These are phyloP conservation scores for Meredithiella fracta DNA, from an alignment of 2,329 filamentous ascomycete genomes.

Conservation along the genomic window DNA sequence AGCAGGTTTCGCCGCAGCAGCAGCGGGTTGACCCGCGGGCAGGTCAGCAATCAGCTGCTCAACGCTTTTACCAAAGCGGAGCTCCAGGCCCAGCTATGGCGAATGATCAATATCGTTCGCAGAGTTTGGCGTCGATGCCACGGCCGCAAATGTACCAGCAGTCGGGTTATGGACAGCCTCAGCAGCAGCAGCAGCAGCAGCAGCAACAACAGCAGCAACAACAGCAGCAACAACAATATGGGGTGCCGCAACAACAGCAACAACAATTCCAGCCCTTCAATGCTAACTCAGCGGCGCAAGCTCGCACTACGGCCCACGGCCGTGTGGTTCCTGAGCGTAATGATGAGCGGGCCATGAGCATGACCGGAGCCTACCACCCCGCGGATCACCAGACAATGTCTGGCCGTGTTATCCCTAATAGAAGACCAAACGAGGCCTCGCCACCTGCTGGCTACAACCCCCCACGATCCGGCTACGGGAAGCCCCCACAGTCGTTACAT, in stretches of 20 bases:
- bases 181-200: constrained; percentile 4
- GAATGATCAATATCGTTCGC: constrained; percentile 75
- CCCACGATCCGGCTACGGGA: constrained; percentile 22
- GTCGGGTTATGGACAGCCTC: constrained; percentile 46
- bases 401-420: constrained; percentile 74
- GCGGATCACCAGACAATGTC: constrained; percentile 87
- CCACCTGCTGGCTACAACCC: constrained; percentile 11
- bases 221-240: constrained; percentile 28
- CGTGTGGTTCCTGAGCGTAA: constrained; percentile 80
- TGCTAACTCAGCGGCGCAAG: constrained; percentile 22
- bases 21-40: constrained; percentile 40
- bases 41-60: constrained; percentile 29
- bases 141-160: constrained; percentile 58
- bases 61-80: constrained; percentile 45
- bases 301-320: constrained; percentile 78
- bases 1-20: constrained; percentile 9
- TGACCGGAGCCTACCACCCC: constrained; percentile 58
- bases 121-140: constrained; percentile 66
- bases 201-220: constrained; percentile 1
- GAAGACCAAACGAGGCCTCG: constrained; percentile 29
- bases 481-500: constrained; percentile 17
- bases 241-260: constrained; percentile 24
- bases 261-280: constrained; percentile 12
- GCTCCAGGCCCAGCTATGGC: constrained; percentile 57
- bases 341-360: constrained; percentile 88